A percentile compares a stretch with the other conserved stretches of the same genome.
Evolutionary conservation across 257 asterid genomes (phyloP).

Genomic region (Primulina eburnea): DNA sequence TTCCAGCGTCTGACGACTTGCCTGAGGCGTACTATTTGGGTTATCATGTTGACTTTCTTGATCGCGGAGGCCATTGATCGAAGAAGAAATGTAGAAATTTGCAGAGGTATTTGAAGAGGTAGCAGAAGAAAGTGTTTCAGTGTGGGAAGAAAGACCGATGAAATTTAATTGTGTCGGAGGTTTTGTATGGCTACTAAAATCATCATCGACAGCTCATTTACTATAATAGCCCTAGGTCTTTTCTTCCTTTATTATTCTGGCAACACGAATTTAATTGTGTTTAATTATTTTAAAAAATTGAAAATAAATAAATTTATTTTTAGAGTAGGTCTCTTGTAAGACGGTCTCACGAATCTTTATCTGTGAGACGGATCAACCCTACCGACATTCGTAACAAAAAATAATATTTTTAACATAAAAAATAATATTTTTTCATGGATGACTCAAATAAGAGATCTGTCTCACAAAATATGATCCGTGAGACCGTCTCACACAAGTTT

Average conservation of each 20-base stretch:
- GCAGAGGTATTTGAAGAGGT: background rate
- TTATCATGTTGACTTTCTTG: conserved; percentile 53
- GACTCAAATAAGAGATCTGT: no score
- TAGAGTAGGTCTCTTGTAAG: no score
- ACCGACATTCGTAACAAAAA: no score
- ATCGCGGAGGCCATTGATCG: conserved; percentile 41
- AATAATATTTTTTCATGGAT: no score
- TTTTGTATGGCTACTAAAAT: background rate
- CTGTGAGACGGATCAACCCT: no score
- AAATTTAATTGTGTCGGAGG: background rate
- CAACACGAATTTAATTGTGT: background rate
- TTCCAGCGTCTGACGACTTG: conserved; percentile 59
- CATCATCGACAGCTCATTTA: background rate
- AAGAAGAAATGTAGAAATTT: conserved; percentile 12
- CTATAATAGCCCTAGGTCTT: background rate
- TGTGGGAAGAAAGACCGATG: background rate
- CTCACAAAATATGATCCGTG: no score
- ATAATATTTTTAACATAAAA: no score
- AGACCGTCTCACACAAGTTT: no score
- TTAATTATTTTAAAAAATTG: no score
- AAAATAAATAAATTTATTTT: no score
- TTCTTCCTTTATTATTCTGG: background rate
- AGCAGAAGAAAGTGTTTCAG: background rate
- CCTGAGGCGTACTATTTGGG: conserved; percentile 52
- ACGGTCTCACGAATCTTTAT: no score